These are phyloP conservation scores for Penicillium oxalicum DNA, from an alignment of 2,329 filamentous ascomycete genomes.

Conservation along the genomic window DNA sequence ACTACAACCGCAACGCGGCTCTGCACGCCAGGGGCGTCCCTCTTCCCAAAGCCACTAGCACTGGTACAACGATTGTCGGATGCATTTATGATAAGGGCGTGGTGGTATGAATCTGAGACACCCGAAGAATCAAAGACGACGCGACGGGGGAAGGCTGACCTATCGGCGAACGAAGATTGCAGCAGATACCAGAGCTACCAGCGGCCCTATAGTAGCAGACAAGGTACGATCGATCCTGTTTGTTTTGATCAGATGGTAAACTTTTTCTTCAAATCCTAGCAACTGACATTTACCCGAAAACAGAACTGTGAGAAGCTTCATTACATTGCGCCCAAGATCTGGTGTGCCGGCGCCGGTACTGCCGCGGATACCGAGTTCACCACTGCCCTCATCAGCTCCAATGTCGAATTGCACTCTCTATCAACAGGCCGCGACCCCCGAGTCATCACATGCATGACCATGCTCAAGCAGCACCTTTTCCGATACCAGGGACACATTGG, in stretches of 20 bases:
- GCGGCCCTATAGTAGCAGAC: constrained; percentile 96
- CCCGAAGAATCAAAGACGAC: not conserved
- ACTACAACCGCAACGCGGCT: constrained; percentile 98
- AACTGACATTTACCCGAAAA: constrained; percentile 5
- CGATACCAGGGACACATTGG: constrained; percentile 96
- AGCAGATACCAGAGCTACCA: constrained; percentile 95
- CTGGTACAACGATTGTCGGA: constrained; percentile 96
- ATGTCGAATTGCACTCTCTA: constrained; percentile 94
- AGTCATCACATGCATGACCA: constrained; percentile 98
- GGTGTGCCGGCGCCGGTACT: constrained; percentile 96
- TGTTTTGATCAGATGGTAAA: not conserved
- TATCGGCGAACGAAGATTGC: constrained; percentile 61
- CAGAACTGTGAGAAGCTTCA: constrained; percentile 99
- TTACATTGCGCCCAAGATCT: constrained; percentile 97
- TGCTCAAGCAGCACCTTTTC: constrained; percentile 99
- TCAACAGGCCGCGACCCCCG: constrained; percentile 94
- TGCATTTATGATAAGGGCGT: constrained; percentile 96
- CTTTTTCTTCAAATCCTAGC: not conserved
- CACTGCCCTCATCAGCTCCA: constrained; percentile 94
- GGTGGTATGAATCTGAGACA: constrained; percentile 57
- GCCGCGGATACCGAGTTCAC: constrained; percentile 99
- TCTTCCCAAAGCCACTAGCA: constrained; percentile 94
- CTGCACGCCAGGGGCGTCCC: constrained; percentile 91
- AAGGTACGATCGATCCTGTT: constrained; percentile 54
- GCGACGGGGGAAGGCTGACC: constrained; percentile 17